Evolutionary conservation across 1,139 yeast genomes (phyloP), one percentile per base, ranked within the genome.

Genomic region (Candida smagusa): DNA sequence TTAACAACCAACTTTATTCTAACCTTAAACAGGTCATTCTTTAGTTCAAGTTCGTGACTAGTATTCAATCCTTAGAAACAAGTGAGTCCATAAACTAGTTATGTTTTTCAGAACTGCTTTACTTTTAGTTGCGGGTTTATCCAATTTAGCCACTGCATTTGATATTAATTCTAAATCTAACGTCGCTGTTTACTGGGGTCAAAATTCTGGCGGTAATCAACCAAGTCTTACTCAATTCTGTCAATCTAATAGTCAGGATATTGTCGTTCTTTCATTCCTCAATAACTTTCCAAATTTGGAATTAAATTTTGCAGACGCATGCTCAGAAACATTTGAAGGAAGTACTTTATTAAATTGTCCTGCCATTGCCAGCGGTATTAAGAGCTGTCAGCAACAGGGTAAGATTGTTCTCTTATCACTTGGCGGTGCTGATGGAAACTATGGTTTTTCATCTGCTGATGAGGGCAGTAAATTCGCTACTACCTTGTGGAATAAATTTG

Each of bases 161-260:
- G 27, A 30, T 22, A 25, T 26, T 12, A 13, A 13, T n/a, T 21
- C 35, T 21, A 33, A 30, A 11, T 13, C 16, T 3, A 43, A 43
- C 30, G 43, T 51, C 7, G 56, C 48, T 7, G 45, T 47, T 8
- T 53, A 52, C 40, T 53, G 55, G 56, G 58, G 58, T 30, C 56
- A 52, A 26, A 50, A 52, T 33, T 40, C 56, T 23, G 45, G 41
- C 28, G 44, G 46, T 2, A 28, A 39, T 34, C 53, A 50, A 29
- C 32, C 38, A 19, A 31, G 40, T 2, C 45, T 53, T 38, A 35
- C 36, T 25, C 23, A 37, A 19, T 52, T 49, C 43, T 53, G 58
- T 41, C 41, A 35, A 3, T 28, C 40, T 24, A 39, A 39, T 23
- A 38, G 35, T 8, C 50, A 45, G 8, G 56, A 51, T 26, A 46